Percentiles rank a stretch among this genome's conserved stretches.
These are phyloP conservation scores for Sanchytrium tribonematis DNA, from an alignment of 371 early-diverging fungal species.

Conservation along the genomic window DNA sequence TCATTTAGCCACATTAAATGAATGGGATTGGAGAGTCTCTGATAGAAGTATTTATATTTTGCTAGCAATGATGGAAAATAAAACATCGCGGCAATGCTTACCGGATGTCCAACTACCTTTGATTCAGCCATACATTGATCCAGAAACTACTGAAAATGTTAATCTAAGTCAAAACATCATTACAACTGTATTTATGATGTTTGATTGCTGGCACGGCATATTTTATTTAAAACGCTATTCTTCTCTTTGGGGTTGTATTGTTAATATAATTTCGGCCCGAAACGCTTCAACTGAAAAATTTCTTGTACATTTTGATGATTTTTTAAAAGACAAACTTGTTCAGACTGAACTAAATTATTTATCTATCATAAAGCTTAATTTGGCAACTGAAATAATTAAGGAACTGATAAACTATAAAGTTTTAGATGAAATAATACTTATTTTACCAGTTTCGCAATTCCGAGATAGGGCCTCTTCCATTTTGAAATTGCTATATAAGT, in stretches of 20 bases:
- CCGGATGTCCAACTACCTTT: not conserved
- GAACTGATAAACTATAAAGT: not conserved
- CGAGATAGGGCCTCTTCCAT: not conserved
- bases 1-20: not conserved
- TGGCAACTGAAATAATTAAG: not conserved
- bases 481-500: not conserved
- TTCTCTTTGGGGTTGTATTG: not conserved
- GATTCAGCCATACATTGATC: not conserved
- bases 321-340: not conserved
- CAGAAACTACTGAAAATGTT: not conserved
- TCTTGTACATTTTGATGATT: not conserved
- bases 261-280: not conserved
- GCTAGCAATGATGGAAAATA: not conserved
- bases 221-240: not conserved
- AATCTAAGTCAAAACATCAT: not conserved
- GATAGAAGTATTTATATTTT: not conserved
- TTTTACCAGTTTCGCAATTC: not conserved
- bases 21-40: not conserved
- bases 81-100: not conserved
- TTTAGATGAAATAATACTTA: not conserved
- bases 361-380: not conserved
- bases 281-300: not conserved
- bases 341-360: not conserved
- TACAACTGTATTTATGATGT: not conserved
- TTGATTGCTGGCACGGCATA: not conserved